Percentiles rank a stretch among this genome's conserved stretches.
These are phyloP conservation scores for Populus hybrid DNA, from an alignment of 441 rosid genomes.

Conservation along the genomic window DNA sequence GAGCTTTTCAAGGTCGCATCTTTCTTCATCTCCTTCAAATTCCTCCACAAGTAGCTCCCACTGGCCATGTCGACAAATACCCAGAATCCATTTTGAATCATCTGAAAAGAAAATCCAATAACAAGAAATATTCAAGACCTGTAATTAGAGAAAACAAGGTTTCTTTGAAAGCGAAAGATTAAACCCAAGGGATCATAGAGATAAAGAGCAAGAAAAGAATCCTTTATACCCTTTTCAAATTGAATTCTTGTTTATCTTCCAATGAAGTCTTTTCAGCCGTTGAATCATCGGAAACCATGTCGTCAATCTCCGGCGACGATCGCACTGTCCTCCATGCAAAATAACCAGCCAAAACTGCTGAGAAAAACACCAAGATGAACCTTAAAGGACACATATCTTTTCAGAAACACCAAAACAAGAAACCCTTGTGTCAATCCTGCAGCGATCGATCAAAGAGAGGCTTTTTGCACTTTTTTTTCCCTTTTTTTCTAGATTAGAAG, in stretches of 20 bases:
- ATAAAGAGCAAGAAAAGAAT: not conserved
- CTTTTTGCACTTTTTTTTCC: not conserved
- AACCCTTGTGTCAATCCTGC: not conserved
- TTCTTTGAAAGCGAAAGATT: not conserved
- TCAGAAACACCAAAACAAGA: not conserved
- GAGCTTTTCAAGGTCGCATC: constrained; percentile 25
- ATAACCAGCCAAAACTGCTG: constrained; percentile 76
- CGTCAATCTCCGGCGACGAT: constrained; percentile 51
- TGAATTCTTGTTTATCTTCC: constrained; percentile 42
- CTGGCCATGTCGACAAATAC: constrained; percentile 92
- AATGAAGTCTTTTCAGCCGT: constrained; percentile 23
- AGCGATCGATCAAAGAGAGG: not conserved
- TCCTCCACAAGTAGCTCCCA: constrained; percentile 89
- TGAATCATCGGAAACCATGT: constrained; percentile 32
- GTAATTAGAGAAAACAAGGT: too few species aligned
- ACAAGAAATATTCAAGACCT: not conserved
- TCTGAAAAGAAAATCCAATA: constrained; percentile 39
- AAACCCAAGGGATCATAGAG: not conserved
- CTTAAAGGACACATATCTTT: constrained; percentile 73
- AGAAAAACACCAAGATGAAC: constrained; percentile 78
- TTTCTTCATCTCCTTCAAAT: constrained; percentile 56
- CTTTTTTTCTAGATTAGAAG: too few species aligned
- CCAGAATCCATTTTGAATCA: constrained; percentile 82
- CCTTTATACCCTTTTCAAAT: constrained; percentile 45
- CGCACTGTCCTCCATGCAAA: constrained; percentile 72